Evolutionary conservation across 2,329 filamentous ascomycete species (phyloP), one percentile per base, ranked within the genome.

Genomic region (Tympanopsis confertula): DNA sequence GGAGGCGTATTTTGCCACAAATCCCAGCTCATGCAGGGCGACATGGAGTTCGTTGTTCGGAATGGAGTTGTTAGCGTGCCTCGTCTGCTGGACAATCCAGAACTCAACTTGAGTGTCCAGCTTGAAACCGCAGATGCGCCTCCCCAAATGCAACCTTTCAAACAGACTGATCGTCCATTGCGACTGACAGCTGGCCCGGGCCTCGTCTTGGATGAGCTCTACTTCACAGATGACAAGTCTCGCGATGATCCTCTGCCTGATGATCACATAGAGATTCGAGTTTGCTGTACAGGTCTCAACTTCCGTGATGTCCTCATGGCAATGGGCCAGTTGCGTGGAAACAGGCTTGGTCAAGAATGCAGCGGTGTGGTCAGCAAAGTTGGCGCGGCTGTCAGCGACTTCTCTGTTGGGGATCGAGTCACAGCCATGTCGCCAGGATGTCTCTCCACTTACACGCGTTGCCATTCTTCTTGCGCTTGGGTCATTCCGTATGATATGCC

Each of bases 401-500:
- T 26, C 22, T n/a, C 7, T 26, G 22, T 26, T 7, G 22, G 22
- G 7, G 22, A 26, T 26, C 22, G 22, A 26, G 22, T 26, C 7
- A 10, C 7, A 7, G 7, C 22, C 7, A 46, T 2, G 30, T 7
- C 22, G 7, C 22, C 22, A n/a, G 22, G 22, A n/a, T 26, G 7
- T 7, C 22, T 26, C 22, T 7, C 22, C 7, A 26, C 7, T 26
- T n/a, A 26, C 22, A n/a, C n/a, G n/a, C 22, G 22, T 10, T 10
- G 22, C 22, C 22, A 7, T 10, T 7, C 22, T 7, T 26, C 22
- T 7, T 10, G 22, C 22, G 22, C n/a, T 7, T 26, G 22, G 22
- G n/a, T 7, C 7, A n/a, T 26, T 7, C 22, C 22, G 22, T 10
- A 26, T n/a, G n/a, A 37, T 7, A 45, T 55, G 41, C 38, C 48